Percentiles rank a stretch among this genome's conserved stretches.
Evolutionary conservation across 2,329 filamentous ascomycete genomes (phyloP).

Genomic region (Trichophyton schoenleinii): DNA sequence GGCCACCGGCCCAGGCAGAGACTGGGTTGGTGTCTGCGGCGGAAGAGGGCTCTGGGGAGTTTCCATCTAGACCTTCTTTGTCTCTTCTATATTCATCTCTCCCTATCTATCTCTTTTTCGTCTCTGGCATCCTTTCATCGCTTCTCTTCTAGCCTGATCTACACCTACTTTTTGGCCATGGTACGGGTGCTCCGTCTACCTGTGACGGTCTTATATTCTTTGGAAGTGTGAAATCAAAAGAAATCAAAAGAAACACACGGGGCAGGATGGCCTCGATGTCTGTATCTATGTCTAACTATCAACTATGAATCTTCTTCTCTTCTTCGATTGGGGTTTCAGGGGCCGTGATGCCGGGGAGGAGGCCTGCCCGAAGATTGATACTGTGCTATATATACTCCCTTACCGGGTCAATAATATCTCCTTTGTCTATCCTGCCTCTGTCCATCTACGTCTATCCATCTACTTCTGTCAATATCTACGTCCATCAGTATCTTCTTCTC

Average conservation of each 20-base stretch:
- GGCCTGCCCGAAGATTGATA: too few species aligned
- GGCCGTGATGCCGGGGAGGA: too few species aligned
- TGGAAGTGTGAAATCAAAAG: background rate
- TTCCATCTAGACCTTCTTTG: constrained; percentile 18
- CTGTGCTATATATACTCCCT: too few species aligned
- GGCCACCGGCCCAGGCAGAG: constrained; percentile 24
- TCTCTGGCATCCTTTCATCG: background rate
- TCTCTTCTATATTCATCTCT: background rate
- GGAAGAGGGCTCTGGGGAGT: constrained; percentile 36
- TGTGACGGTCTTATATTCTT: background rate
- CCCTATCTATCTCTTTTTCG: too few species aligned
- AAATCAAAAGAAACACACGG: background rate
- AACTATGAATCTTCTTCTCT: too few species aligned
- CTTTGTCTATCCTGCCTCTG: too few species aligned
- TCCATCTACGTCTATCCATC: too few species aligned
- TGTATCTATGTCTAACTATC: background rate
- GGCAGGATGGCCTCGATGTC: background rate
- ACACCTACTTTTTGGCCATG: background rate
- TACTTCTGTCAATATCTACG: too few species aligned
- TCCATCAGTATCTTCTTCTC: too few species aligned
- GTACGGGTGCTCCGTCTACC: background rate
- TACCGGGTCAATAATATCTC: too few species aligned
- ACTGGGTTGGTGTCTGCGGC: constrained; percentile 36
- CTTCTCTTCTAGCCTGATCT: background rate
- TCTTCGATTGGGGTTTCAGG: too few species aligned